Evolutionary conservation across 495 filamentous ascomycete genomes (phyloP).

Genomic region (Neurospora sp.): DNA sequence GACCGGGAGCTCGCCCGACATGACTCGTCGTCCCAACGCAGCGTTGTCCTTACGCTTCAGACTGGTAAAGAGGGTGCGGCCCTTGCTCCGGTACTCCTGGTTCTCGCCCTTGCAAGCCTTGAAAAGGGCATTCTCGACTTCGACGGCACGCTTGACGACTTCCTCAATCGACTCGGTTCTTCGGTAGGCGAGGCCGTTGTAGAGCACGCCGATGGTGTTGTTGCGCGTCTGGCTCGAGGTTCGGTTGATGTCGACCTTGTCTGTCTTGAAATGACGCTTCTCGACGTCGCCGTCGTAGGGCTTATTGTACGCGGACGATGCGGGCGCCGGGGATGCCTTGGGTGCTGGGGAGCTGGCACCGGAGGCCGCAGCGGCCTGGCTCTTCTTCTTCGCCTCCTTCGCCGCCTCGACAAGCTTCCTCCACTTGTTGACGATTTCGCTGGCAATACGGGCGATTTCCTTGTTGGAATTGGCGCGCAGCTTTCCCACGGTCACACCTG

Average conservation of each 20-base stretch:
- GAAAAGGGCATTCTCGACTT: constrained; percentile 67
- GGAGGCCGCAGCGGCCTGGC: constrained; percentile 26
- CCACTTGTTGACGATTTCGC: constrained; percentile 83
- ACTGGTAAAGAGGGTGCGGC: constrained; percentile 85
- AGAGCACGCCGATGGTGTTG: constrained; percentile 79
- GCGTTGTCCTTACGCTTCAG: constrained; percentile 86
- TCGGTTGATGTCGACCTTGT: constrained; percentile 60
- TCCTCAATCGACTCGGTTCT: constrained; percentile 43
- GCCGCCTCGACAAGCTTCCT: constrained; percentile 64
- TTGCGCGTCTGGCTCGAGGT: constrained; percentile 67
- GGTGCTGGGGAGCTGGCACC: constrained; percentile 29
- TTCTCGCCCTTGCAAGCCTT: constrained; percentile 54
- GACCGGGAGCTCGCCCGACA: constrained; percentile 59
- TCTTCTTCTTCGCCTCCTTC: constrained; percentile 47
- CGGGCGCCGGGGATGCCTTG: constrained; percentile 33
- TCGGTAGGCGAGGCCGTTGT: constrained; percentile 65
- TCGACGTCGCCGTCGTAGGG: constrained; percentile 59
- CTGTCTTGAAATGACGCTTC: constrained; percentile 68
- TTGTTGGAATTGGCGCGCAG: constrained; percentile 64
- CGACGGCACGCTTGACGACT: constrained; percentile 56
- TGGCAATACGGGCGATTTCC: constrained; percentile 62
- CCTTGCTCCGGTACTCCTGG: constrained; percentile 67
- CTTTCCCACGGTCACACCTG: constrained; percentile 81
- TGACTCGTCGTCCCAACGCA: constrained; percentile 61
- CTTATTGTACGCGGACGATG: constrained; percentile 37